A percentile compares a stretch with the other conserved stretches of the same genome.
Evolutionary conservation across 495 filamentous ascomycete species (phyloP).

Genomic region (Amphirosellinia nigrospora): DNA sequence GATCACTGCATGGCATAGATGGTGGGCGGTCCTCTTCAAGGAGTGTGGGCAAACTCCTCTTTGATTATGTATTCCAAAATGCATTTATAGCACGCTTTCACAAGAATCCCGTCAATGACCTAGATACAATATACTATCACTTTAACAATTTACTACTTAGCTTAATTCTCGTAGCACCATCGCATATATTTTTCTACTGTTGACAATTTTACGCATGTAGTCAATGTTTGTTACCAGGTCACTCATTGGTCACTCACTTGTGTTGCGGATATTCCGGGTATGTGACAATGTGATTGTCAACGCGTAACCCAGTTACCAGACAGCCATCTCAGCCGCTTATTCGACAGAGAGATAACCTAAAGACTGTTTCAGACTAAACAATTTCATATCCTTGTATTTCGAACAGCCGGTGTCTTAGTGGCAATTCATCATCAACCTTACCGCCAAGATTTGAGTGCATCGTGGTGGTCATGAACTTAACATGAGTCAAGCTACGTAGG

Average conservation of each 20-base stretch:
- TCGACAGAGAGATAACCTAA: constrained; percentile 2
- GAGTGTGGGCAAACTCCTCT: constrained; percentile 18
- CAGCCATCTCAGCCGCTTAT: not conserved
- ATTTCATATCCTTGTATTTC: constrained; percentile 14
- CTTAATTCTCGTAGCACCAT: not conserved
- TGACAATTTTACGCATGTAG: not conserved
- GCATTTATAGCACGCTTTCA: constrained; percentile 18
- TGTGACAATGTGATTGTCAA: not conserved
- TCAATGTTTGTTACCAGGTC: not conserved
- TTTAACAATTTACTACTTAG: not conserved
- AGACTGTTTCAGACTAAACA: not conserved
- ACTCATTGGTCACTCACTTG: not conserved
- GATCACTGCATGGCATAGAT: constrained; percentile 30
- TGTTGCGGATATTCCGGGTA: not conserved
- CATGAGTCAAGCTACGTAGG: constrained; percentile 20
- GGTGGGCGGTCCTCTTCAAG: constrained; percentile 19
- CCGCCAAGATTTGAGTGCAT: constrained; percentile 18
- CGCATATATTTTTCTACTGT: not conserved
- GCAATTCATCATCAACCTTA: constrained; percentile 1
- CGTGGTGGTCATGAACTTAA: constrained; percentile 8
- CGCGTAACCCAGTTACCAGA: not conserved
- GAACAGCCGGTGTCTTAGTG: constrained; percentile 13
- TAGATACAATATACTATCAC: constrained; percentile 17
- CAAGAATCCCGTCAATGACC: constrained; percentile 4
- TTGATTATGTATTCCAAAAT: constrained; percentile 21